Evolutionary conservation across 169 alveolate genomes (phyloP).

Genomic region (Plasmodium knowlesi): DNA sequence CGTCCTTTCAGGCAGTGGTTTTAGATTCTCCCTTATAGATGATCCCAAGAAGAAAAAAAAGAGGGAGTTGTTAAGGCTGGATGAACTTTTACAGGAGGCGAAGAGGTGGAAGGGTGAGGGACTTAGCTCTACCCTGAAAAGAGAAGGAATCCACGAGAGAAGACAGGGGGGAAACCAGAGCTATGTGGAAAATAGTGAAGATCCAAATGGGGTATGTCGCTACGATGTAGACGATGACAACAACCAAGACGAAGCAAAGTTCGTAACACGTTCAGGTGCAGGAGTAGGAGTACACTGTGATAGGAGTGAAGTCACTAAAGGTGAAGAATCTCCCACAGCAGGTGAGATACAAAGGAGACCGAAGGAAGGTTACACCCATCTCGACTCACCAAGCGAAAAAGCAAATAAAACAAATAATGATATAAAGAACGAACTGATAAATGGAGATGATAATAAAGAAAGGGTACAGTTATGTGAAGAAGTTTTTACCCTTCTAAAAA

Average conservation of each 20-base stretch:
- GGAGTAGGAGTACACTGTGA: not conserved
- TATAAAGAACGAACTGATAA: not conserved
- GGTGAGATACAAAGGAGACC: not conserved
- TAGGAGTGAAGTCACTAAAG: not conserved
- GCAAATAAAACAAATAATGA: not conserved
- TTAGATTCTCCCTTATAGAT: conserved; percentile 37
- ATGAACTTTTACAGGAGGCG: not conserved
- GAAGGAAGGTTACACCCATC: not conserved
- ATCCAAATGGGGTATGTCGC: not conserved
- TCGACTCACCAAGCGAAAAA: not conserved
- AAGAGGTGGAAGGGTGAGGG: conserved; percentile 17
- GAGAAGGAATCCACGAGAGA: not conserved
- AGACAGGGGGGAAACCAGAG: not conserved
- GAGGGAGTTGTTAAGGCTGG: conserved; percentile 21
- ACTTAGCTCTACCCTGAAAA: not conserved
- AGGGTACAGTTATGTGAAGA: conserved; percentile 39
- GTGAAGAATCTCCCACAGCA: not conserved
- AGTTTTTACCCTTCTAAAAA: conserved; percentile 8
- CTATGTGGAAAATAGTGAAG: not conserved
- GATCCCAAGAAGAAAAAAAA: conserved; percentile 39
- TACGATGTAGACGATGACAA: not conserved
- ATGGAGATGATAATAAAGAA: not conserved
- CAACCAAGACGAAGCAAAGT: not conserved
- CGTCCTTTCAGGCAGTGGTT: conserved; percentile 16
- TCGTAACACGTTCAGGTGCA: not conserved